Evolutionary conservation across 202 grass and related monocot genomes (phyloP).

Genomic region (Elaeis oleifera): DNA sequence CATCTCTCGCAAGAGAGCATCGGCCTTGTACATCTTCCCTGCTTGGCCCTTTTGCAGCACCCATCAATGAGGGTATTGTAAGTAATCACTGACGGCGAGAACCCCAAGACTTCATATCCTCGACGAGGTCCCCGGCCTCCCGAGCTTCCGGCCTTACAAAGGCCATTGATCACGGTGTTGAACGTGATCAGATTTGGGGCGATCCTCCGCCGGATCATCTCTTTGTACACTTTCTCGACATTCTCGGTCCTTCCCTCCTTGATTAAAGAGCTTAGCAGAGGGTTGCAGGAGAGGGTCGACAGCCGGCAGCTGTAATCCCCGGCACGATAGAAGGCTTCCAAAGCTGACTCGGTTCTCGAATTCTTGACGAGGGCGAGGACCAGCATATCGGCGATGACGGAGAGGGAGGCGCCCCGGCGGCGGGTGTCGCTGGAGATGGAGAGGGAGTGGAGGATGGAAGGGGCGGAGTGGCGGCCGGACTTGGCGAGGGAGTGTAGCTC

Average conservation of each 20-base stretch:
- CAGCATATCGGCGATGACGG: constrained; percentile 60
- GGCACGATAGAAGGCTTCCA: constrained; percentile 54
- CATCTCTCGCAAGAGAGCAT: constrained; percentile 74
- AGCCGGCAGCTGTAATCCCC: constrained; percentile 41
- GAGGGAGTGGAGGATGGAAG: constrained; percentile 20
- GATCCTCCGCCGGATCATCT: constrained; percentile 48
- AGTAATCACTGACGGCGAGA: constrained; percentile 48
- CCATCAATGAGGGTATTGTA: constrained; percentile 67
- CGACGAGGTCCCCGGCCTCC: constrained; percentile 49
- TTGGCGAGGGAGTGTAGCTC: constrained; percentile 14
- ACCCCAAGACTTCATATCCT: constrained; percentile 67
- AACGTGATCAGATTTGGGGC: constrained; percentile 57
- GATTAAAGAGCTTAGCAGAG: constrained; percentile 45
- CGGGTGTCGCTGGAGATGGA: background rate
- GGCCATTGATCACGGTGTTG: constrained; percentile 65
- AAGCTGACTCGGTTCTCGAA: constrained; percentile 28
- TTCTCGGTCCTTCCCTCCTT: constrained; percentile 30
- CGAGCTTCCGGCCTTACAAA: constrained; percentile 63
- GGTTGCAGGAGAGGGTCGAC: constrained; percentile 55
- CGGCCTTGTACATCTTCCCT: constrained; percentile 83
- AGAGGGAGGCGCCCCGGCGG: constrained; percentile 23
- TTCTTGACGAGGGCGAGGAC: constrained; percentile 32
- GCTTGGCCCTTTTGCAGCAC: constrained; percentile 48
- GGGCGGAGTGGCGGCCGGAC: constrained; percentile 1
- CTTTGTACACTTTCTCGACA: constrained; percentile 44